Evolutionary conservation across 208 protist genomes (phyloP).

Genomic region (Angomonas deanei): DNA sequence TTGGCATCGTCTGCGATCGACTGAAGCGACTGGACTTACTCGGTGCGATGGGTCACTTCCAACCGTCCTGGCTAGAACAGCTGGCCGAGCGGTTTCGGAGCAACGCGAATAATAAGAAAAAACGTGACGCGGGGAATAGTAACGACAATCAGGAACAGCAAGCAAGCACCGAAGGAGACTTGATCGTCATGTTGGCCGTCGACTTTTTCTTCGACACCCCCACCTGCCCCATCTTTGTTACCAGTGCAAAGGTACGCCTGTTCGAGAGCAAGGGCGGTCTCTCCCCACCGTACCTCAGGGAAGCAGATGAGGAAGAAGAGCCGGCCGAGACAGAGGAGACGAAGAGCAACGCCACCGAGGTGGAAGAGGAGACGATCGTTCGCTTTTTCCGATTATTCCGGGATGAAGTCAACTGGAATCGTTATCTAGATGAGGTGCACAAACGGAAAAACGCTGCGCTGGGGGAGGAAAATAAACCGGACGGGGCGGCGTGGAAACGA

Average conservation of each 20-base stretch:
- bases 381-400: conserved; percentile 81
- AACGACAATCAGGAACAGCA: too few species aligned
- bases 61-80: conserved; percentile 5
- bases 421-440: conserved; percentile 48
- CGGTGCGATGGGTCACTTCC: conserved; percentile 19
- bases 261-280: conserved; percentile 18
- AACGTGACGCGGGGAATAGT: background rate
- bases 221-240: conserved; percentile 59
- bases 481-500: background rate
- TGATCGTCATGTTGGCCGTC: conserved; percentile 55
- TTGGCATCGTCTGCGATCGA: conserved; percentile 30
- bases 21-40: conserved; percentile 43
- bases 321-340: background rate
- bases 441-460: conserved; percentile 4
- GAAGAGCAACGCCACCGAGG: background rate
- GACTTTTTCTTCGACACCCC: conserved; percentile 70
- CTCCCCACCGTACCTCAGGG: background rate
- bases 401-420: conserved; percentile 62
- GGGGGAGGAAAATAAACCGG: background rate
- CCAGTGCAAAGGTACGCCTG: conserved; percentile 66
- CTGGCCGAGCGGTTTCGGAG: too few species aligned
- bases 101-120: too few species aligned
- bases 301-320: conserved; percentile 23
- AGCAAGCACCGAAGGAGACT: background rate
- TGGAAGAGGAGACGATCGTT: conserved; percentile 8